Conservation (phyloP, 805 yeast genomes). For the Cephaloascus albidus region DNA sequence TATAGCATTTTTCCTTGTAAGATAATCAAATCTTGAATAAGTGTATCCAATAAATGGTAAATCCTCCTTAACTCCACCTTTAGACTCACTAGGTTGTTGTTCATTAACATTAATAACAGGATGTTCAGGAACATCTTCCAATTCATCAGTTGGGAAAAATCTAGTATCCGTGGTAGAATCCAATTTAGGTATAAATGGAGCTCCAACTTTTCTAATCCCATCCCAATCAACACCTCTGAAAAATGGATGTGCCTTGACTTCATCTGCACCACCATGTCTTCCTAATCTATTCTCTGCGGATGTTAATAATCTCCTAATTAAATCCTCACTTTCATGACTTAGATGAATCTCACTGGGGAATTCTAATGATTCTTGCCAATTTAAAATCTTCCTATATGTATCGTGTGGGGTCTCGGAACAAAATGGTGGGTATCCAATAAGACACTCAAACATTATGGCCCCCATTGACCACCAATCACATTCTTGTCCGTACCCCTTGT, state of each 20-base stretch:
- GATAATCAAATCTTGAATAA: conserved; percentile 86
- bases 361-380: conserved; percentile 81
- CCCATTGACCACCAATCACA: conserved; percentile 99
- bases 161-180: conserved; percentile 91
- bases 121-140: conserved; percentile 89
- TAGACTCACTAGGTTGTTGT: conserved; percentile 33
- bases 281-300: conserved; percentile 77
- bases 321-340: conserved; percentile 81
- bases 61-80: conserved; percentile 57
- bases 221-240: conserved; percentile 97
- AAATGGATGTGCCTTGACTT: conserved; percentile 83
- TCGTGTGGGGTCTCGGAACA: conserved; percentile 94
- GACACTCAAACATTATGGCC: conserved; percentile 93
- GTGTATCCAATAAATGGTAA: conserved; percentile 97
- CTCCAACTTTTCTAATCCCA: conserved; percentile 76
- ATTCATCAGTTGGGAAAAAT: conserved; percentile 95
- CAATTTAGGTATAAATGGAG: conserved; percentile 89
- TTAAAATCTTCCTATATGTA: conserved; percentile 82
- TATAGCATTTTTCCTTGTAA: conserved; percentile 65
- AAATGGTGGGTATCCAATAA: conserved; percentile 96
- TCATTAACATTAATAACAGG: conserved; percentile 57
- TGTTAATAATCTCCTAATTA: conserved; percentile 68
- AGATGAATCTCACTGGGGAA: conserved; percentile 90
- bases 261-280: conserved; percentile 85
- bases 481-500: conserved; percentile 93